These are phyloP conservation scores for Clarireedia paspali DNA, from an alignment of 2,329 filamentous ascomycete genomes.

Conservation along the genomic window DNA sequence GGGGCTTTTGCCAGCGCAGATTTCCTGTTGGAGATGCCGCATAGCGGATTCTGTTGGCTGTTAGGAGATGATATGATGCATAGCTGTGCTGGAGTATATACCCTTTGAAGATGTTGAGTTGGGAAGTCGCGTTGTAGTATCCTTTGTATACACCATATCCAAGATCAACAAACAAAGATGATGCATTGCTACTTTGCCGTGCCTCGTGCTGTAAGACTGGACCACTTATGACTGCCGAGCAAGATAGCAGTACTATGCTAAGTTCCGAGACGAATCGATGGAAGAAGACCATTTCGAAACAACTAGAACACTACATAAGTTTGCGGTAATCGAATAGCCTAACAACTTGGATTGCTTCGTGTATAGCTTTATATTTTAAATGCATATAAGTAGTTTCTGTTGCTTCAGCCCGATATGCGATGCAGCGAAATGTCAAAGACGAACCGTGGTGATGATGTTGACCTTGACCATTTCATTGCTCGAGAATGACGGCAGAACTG, in stretches of 20 bases:
- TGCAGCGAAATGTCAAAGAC: too few relatives aligned
- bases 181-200: background rate
- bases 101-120: constrained; percentile 40
- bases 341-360: too few relatives aligned
- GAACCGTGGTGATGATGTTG: too few relatives aligned
- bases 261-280: too few relatives aligned
- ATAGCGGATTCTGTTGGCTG: constrained; percentile 30
- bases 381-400: too few relatives aligned
- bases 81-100: constrained; percentile 16
- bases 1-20: constrained; percentile 36
- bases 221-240: background rate
- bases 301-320: too few relatives aligned
- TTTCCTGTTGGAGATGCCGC: constrained; percentile 35
- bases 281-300: too few relatives aligned
- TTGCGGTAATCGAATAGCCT: too few relatives aligned
- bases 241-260: background rate
- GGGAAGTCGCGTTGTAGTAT: constrained; percentile 31
- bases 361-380: too few relatives aligned
- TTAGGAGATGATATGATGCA: background rate
- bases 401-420: too few relatives aligned
- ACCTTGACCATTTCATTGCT: too few relatives aligned
- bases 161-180: constrained; percentile 32
- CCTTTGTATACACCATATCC: constrained; percentile 41
- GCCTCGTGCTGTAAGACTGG: background rate
- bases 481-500: background rate